A percentile compares a stretch with the other conserved stretches of the same genome.
These are phyloP conservation scores for Candida takata DNA, from an alignment of 805 yeast species.

Conservation along the genomic window DNA sequence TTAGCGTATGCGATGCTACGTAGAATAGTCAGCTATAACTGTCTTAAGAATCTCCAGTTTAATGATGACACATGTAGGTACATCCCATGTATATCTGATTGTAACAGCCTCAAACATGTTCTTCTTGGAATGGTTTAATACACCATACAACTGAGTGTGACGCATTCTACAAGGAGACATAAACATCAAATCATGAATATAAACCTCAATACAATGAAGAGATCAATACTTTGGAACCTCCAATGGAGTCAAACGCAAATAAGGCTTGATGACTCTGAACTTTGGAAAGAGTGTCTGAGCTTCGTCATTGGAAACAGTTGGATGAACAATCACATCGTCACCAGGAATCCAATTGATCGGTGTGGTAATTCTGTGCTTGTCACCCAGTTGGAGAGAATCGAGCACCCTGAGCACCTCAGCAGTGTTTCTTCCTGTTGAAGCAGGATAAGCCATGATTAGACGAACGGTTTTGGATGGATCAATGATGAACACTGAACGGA, in stretches of 20 bases:
- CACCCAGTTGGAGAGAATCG: constrained; percentile 63
- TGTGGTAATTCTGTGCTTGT: constrained; percentile 54
- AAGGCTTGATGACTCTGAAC: constrained; percentile 54
- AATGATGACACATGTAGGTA: too few relatives aligned
- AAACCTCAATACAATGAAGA: too few relatives aligned
- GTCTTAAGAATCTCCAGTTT: too few relatives aligned
- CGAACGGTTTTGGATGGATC: constrained; percentile 61
- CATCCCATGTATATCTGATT: too few relatives aligned
- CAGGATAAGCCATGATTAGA: constrained; percentile 60
- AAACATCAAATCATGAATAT: too few relatives aligned
- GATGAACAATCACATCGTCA: constrained; percentile 68
- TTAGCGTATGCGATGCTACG: too few relatives aligned
- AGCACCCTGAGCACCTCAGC: constrained; percentile 66
- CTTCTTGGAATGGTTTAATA: too few relatives aligned
- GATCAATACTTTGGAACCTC: constrained; percentile 9
- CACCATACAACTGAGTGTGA: too few relatives aligned
- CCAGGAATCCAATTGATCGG: constrained; percentile 73
- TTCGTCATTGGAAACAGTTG: constrained; percentile 51
- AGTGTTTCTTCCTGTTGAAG: constrained; percentile 70
- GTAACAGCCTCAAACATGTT: too few relatives aligned
- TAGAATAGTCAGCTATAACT: too few relatives aligned
- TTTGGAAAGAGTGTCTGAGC: constrained; percentile 58
- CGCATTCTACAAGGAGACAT: too few relatives aligned
- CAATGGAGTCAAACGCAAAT: constrained; percentile 48
- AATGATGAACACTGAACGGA: constrained; percentile 65